Percentiles rank a stretch among this genome's conserved stretches.
Conservation (phyloP, 257 asterid genomes). For the Capsicum baccatum region DNA sequence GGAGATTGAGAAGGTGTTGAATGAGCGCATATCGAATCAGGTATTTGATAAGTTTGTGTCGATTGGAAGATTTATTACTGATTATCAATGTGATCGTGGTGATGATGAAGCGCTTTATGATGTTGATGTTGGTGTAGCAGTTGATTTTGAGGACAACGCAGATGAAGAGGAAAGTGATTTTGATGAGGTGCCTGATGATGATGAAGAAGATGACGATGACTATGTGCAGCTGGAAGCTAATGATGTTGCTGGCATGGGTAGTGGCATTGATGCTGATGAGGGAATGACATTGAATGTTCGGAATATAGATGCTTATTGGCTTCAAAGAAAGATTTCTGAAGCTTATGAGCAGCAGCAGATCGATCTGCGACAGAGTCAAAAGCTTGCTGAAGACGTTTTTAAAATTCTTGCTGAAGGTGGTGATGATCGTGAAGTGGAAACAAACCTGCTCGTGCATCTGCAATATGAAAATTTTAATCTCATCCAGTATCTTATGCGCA, state of each 20-base stretch:
- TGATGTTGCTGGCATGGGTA: constrained; percentile 46
- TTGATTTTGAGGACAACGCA: constrained; percentile 51
- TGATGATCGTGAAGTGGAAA: constrained; percentile 50
- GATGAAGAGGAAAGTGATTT: constrained; percentile 50
- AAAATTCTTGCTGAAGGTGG: constrained; percentile 45
- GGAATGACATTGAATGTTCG: constrained; percentile 51
- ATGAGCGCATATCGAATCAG: constrained; percentile 33
- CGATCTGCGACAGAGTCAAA: constrained; percentile 50
- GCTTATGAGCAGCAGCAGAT: constrained; percentile 48
- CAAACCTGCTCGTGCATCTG: constrained; percentile 46
- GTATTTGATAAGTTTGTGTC: constrained; percentile 41
- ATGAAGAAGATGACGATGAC: constrained; percentile 50
- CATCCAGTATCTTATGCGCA: constrained; percentile 43
- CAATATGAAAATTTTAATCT: constrained; percentile 46
- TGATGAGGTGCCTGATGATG: constrained; percentile 47
- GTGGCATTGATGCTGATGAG: constrained; percentile 44
- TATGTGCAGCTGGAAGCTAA: constrained; percentile 32
- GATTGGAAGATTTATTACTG: constrained; percentile 40
- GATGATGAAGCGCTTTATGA: constrained; percentile 42
- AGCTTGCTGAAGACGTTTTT: constrained; percentile 51
- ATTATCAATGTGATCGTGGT: constrained; percentile 38
- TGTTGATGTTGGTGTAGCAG: constrained; percentile 51
- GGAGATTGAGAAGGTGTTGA: constrained; percentile 47
- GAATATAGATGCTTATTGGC: constrained; percentile 54
- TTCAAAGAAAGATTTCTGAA: constrained; percentile 51